Evolutionary conservation across 148 eudicot species (phyloP).

Genomic region (Rhododendron ferrugineum): DNA sequence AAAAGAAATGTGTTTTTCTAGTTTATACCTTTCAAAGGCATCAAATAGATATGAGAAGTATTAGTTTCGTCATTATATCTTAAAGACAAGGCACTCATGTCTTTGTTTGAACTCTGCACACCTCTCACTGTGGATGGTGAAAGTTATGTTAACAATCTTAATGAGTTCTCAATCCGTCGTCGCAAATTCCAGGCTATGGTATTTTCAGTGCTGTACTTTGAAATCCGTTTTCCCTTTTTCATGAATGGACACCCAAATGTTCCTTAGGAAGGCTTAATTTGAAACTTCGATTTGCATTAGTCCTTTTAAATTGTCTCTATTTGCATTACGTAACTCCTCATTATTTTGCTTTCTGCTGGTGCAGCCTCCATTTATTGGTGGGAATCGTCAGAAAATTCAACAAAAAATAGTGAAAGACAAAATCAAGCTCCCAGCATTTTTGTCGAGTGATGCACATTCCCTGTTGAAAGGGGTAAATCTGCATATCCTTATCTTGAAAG

Average conservation of each 20-base stretch:
- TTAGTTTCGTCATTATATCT: not conserved
- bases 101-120: not conserved
- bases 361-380: conserved; percentile 59
- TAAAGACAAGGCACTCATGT: not conserved
- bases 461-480: conserved; percentile 44
- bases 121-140: not conserved
- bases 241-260: not conserved
- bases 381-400: conserved; percentile 46
- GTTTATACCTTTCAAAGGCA: not conserved
- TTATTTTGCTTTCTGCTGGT: conserved; percentile 10
- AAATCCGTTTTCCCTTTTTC: not conserved
- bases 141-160: not conserved
- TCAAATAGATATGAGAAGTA: not conserved
- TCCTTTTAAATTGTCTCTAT: not conserved
- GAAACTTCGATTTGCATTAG: not conserved
- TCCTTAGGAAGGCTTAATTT: not conserved
- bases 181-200: not conserved
- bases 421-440: conserved; percentile 49
- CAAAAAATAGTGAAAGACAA: conserved; percentile 50
- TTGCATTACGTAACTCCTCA: not conserved
- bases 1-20: not conserved
- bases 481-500: not conserved
- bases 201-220: not conserved
- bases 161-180: not conserved
- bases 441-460: conserved; percentile 63